phyloP scores from a whole-genome alignment of 2,329 filamentous ascomycete species.

The Dothistroma septosporum region DNA sequence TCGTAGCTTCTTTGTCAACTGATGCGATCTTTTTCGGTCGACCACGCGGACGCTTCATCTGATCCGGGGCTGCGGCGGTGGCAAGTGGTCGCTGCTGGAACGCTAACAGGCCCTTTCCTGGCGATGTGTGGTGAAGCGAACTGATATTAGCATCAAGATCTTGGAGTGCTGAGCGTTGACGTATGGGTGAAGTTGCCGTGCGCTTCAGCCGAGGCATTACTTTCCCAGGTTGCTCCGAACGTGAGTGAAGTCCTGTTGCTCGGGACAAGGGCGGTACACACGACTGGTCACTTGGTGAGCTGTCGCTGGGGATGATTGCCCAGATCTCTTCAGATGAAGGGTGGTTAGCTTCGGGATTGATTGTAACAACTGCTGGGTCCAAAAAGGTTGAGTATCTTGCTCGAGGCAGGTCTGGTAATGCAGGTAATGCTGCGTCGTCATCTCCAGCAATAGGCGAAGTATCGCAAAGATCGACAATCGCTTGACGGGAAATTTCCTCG shows the following conservation, averaged over 20 bases:
- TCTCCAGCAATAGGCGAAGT: conserved; percentile 8
- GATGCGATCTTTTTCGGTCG: conserved; percentile 21
- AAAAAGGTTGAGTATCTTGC: not conserved
- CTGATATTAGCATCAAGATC: conserved; percentile 26
- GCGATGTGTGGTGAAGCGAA: conserved; percentile 10
- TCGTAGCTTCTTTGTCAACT: not conserved
- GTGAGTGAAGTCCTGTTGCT: not conserved
- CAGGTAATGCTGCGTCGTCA: not conserved
- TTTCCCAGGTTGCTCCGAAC: not conserved
- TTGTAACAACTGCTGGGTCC: not conserved
- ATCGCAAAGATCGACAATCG: conserved; percentile 10
- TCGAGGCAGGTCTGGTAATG: not conserved
- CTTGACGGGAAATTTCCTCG: not conserved
- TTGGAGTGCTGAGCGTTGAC: conserved; percentile 22
- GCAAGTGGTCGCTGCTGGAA: conserved; percentile 6
- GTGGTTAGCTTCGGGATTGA: not conserved
- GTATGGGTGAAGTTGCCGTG: conserved; percentile 16
- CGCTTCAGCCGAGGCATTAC: conserved; percentile 4
- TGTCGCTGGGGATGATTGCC: conserved; percentile 17
- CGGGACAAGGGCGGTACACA: not conserved
- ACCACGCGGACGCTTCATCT: conserved; percentile 18
- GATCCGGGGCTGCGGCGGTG: not conserved
- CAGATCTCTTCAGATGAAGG: conserved; percentile 12
- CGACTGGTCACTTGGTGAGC: conserved; percentile 3
- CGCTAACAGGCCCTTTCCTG: conserved; percentile 4